These are phyloP conservation scores for Leucocoprinus sp. DNA, from an alignment of 768 basidiomycete species.

Conservation along the genomic window DNA sequence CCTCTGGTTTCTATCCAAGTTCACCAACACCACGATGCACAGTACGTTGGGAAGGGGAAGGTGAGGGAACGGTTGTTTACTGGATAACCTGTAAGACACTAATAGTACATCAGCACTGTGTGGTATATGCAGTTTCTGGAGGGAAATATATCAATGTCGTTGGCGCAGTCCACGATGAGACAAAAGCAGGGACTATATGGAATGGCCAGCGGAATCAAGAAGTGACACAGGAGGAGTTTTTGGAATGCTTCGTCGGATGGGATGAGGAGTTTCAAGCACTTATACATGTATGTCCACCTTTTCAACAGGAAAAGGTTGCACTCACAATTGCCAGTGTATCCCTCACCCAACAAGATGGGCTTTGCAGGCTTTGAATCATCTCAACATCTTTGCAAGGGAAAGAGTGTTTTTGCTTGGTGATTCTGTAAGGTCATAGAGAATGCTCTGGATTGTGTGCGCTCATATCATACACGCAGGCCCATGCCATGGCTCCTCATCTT, in stretches of 20 bases:
- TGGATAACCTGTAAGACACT: not conserved
- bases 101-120: constrained; percentile 28
- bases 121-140: constrained; percentile 43
- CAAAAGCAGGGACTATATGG: constrained; percentile 27
- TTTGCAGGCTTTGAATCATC: constrained; percentile 30
- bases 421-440: constrained; percentile 22
- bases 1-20: not conserved
- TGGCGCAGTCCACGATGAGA: constrained; percentile 23
- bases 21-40: not conserved
- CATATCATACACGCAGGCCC: constrained; percentile 15
- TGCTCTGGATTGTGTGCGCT: not conserved
- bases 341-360: constrained; percentile 34
- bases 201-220: constrained; percentile 11
- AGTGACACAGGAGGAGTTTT: constrained; percentile 27
- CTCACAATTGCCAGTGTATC: constrained; percentile 21
- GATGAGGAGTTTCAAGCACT: constrained; percentile 38
- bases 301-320: not conserved
- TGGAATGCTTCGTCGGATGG: constrained; percentile 31
- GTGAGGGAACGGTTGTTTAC: constrained; percentile 9
- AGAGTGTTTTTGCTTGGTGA: constrained; percentile 41
- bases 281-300: constrained; percentile 26
- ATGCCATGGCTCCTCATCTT: constrained; percentile 26
- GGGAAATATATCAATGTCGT: constrained; percentile 44
- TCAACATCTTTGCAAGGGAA: constrained; percentile 30
- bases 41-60: constrained; percentile 27